Evolutionary conservation across 768 basidiomycete genomes (phyloP).

Genomic region (Glaciozyma martinii): DNA sequence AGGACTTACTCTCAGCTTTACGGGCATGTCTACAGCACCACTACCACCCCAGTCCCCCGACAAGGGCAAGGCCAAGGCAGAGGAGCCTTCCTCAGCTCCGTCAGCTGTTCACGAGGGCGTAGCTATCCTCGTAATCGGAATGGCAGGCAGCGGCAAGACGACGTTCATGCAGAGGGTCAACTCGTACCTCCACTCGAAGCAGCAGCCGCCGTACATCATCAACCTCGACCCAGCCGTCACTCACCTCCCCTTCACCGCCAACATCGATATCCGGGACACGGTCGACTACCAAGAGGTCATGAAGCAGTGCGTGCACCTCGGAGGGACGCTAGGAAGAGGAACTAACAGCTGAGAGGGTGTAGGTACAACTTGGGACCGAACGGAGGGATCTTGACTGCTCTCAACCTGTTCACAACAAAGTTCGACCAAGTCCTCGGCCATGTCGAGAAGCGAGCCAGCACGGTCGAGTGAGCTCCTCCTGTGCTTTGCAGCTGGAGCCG

Average conservation of each 20-base stretch:
- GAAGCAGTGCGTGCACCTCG: constrained; percentile 74
- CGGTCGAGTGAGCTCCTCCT: constrained; percentile 60
- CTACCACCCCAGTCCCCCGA: neutral
- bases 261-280: constrained; percentile 97
- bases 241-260: constrained; percentile 82
- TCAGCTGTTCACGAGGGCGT: constrained; percentile 5
- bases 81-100: constrained; percentile 1
- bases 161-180: constrained; percentile 94
- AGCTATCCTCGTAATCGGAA: constrained; percentile 29
- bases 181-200: constrained; percentile 66
- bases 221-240: constrained; percentile 96
- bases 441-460: constrained; percentile 81
- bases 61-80: constrained; percentile 18
- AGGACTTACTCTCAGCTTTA: neutral
- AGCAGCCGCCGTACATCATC: constrained; percentile 68
- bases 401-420: constrained; percentile 97
- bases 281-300: constrained; percentile 96
- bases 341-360: neutral
- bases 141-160: constrained; percentile 39
- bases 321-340: constrained; percentile 19
- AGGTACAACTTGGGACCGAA: constrained; percentile 98
- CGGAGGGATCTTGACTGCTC: constrained; percentile 90
- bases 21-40: neutral
- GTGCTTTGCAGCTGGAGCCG: neutral
- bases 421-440: constrained; percentile 90